These are phyloP conservation scores for Melastoma malabathricum DNA, from an alignment of 345 rosid species.

Conservation along the genomic window DNA sequence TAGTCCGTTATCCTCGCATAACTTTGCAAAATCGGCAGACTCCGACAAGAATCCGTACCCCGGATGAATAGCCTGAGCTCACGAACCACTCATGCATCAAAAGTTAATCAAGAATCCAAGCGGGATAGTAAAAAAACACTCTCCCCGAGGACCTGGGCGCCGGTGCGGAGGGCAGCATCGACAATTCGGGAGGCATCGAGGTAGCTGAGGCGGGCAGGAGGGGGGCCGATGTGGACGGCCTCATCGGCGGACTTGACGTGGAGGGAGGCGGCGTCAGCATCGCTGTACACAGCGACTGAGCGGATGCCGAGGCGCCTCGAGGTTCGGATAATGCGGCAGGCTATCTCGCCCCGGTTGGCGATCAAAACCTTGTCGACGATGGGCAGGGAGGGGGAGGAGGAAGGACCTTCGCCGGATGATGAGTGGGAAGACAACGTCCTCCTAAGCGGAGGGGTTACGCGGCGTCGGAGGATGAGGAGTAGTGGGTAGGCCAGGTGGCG, in stretches of 20 bases:
- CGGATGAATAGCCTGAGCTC: constrained; percentile 72
- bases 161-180: constrained; percentile 64
- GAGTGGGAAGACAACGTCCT: too few species aligned
- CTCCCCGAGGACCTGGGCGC: constrained; percentile 51
- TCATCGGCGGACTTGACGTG: constrained; percentile 88
- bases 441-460: not conserved
- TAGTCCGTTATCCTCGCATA: constrained; percentile 68
- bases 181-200: constrained; percentile 44
- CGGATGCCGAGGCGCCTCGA: constrained; percentile 68
- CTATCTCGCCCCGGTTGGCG: constrained; percentile 82
- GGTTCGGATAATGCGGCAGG: constrained; percentile 73
- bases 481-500: constrained; percentile 6
- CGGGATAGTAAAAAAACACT: not conserved
- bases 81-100: not conserved
- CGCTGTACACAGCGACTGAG: constrained; percentile 82
- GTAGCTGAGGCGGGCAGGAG: constrained; percentile 80
- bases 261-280: constrained; percentile 66
- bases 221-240: constrained; percentile 65
- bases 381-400: constrained; percentile 8
- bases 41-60: constrained; percentile 90
- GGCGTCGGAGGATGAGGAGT: not conserved
- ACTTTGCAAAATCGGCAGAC: constrained; percentile 69
- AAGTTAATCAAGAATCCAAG: not conserved
- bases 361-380: constrained; percentile 69
- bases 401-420: too few species aligned